Evolutionary conservation across 2,329 filamentous ascomycete genomes (phyloP), one percentile per base, ranked within the genome.

Genomic region (Scortechinia acanthostroma): DNA sequence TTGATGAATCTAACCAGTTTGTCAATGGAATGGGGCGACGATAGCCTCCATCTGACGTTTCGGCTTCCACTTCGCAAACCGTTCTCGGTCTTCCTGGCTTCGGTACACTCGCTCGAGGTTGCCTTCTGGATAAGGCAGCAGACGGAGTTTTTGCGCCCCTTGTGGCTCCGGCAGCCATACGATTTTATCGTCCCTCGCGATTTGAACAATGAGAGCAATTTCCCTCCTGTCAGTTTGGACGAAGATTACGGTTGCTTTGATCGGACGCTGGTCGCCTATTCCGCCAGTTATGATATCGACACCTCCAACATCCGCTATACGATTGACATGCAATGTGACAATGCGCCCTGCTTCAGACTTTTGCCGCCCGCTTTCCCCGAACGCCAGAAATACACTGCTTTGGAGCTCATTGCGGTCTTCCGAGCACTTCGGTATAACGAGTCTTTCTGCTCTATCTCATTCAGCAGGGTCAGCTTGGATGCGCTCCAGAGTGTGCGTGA

Each of bases 391-490:
- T 88, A 88, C 54, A 72, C 68, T 2, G 65, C 70, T 3, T 57
- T 80, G 20, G 83, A 87, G 55, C 62, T 87, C n/a, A 69, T 88
- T 22, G 80, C 83, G 3, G 73, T 88, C n/a, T 74, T 86, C 68
- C 72, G 83, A 49, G 72, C 83, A 6, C 59, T 88, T 45, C 75
- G 84, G 33, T 88, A 86, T 59, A 87, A 88, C 54, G 81, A 87
- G 53, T 74, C 70, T 1, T 88, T 87, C 57, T 68, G 68, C 21
- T 77, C 79, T 1, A 79, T 88, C 19, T 87, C 83, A 0, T 87
- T 88, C 54, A 73, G 73, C 21, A 74, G 75, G 30, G 72, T 86
- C 42, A 73, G 71, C 50, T 62, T 88, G n/a, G 80, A 86, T 55
- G 63, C 67, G 22, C 60, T 88, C n/a, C 81, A 85, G 51, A 73